Conservation (phyloP, 768 basidiomycete genomes). For the Clitopilus passeckerianus region DNA sequence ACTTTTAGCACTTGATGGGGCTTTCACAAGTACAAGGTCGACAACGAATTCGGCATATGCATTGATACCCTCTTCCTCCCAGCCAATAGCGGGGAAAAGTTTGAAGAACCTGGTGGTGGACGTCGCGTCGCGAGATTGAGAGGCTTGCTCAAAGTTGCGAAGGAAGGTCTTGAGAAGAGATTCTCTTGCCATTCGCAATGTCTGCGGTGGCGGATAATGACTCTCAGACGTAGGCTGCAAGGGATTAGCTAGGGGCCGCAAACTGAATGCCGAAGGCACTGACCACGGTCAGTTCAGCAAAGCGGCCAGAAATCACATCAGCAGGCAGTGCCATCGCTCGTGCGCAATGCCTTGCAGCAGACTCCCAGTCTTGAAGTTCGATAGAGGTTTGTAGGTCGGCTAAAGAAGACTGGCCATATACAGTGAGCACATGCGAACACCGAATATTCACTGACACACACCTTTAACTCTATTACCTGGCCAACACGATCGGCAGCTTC, state of each 20-base stretch:
- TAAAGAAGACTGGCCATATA: slow-evolving; percentile 29
- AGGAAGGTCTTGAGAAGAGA: slow-evolving; percentile 74
- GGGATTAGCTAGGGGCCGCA: slow-evolving; percentile 7
- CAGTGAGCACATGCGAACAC: not conserved
- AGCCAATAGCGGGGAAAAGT: slow-evolving; percentile 92
- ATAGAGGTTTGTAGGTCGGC: slow-evolving; percentile 65
- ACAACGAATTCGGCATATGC: slow-evolving; percentile 93
- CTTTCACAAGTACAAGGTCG: slow-evolving; percentile 76
- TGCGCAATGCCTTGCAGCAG: slow-evolving; percentile 86
- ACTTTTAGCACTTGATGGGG: slow-evolving; percentile 83
- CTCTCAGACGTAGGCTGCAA: slow-evolving; percentile 87
- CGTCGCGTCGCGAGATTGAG: slow-evolving; percentile 74
- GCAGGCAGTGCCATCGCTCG: slow-evolving; percentile 82
- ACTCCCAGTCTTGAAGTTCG: slow-evolving; percentile 89
- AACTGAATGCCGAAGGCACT: slow-evolving; percentile 19
- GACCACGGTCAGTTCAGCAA: slow-evolving; percentile 86
- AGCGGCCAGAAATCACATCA: slow-evolving; percentile 75
- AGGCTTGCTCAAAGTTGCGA: slow-evolving; percentile 78
- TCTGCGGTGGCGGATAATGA: slow-evolving; percentile 82
- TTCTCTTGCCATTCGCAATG: slow-evolving; percentile 70
- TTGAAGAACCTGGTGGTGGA: slow-evolving; percentile 95
- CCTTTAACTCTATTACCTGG: slow-evolving; percentile 95
- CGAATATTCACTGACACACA: slow-evolving; percentile 22
- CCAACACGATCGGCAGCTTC: slow-evolving; percentile 90
- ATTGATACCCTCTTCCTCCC: slow-evolving; percentile 87